Conservation (phyloP, 192 early-diverging fungal species). For the Dimargaris verticillata region DNA sequence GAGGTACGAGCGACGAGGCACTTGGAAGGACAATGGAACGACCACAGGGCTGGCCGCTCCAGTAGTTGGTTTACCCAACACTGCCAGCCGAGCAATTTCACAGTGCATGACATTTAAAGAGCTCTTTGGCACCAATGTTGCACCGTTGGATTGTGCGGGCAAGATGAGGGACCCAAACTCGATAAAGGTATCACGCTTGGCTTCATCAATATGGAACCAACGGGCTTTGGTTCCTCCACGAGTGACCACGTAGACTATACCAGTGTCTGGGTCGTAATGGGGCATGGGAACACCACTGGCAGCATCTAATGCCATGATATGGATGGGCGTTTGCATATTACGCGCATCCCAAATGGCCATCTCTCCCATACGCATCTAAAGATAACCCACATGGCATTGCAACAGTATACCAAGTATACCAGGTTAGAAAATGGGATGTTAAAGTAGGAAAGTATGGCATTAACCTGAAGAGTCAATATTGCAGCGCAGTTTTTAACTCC, state of each 20-base stretch:
- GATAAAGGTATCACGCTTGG: slow-evolving; percentile 14
- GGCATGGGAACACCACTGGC: slow-evolving; percentile 55
- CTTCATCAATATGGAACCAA: slow-evolving; percentile 42
- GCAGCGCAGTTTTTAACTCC: too few species aligned
- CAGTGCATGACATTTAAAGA: slow-evolving; percentile 52
- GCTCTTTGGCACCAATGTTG: slow-evolving; percentile 48
- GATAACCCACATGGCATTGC: slow-evolving; percentile 6
- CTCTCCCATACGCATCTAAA: slow-evolving; percentile 40
- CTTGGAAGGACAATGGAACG: slow-evolving; percentile 46
- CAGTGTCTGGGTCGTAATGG: slow-evolving; percentile 68
- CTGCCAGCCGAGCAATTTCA: slow-evolving; percentile 45
- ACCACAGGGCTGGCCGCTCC: slow-evolving; percentile 40
- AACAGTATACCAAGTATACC: too few species aligned
- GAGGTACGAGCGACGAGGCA: slow-evolving; percentile 51
- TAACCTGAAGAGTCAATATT: too few species aligned
- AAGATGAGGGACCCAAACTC: slow-evolving; percentile 21
- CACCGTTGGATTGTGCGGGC: slow-evolving; percentile 29
- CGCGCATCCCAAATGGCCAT: slow-evolving; percentile 62
- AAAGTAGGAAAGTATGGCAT: too few species aligned
- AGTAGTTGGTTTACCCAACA: slow-evolving; percentile 1
- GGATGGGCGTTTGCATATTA: slow-evolving; percentile 37
- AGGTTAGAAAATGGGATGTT: too few species aligned
- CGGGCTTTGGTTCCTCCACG: slow-evolving; percentile 49
- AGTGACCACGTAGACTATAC: slow-evolving; percentile 52
- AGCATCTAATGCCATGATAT: slow-evolving; percentile 39